These are phyloP conservation scores for Immersiporthe knoxdaviesiana DNA, from an alignment of 2,329 filamentous ascomycete species.

Conservation along the genomic window DNA sequence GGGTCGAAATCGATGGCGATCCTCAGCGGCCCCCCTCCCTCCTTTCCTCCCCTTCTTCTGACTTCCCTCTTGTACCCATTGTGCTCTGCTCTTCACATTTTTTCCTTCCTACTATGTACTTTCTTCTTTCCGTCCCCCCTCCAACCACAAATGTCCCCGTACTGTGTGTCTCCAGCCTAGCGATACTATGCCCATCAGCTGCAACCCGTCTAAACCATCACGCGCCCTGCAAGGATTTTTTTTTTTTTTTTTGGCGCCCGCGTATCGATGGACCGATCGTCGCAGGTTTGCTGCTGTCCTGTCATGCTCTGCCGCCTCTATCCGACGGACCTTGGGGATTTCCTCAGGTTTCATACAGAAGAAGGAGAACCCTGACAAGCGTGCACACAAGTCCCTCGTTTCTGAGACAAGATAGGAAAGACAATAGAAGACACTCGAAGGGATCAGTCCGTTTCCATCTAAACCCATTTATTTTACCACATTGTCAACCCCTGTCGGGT, in stretches of 20 bases:
- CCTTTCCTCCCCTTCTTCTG: background rate
- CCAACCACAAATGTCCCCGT: background rate
- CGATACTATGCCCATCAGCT: background rate
- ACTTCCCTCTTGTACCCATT: background rate
- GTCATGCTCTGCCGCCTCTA: background rate
- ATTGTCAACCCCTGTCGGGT: background rate
- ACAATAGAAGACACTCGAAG: background rate
- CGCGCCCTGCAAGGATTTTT: background rate
- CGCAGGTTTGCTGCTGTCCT: background rate
- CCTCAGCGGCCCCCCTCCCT: slow-evolving; percentile 8
- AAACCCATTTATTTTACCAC: background rate
- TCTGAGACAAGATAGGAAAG: background rate
- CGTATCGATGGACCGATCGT: background rate
- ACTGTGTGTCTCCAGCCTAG: background rate
- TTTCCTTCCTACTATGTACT: background rate
- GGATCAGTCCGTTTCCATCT: background rate
- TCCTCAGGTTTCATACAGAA: background rate
- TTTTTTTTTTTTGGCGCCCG: background rate
- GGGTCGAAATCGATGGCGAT: slow-evolving; percentile 27
- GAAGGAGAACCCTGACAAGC: background rate
- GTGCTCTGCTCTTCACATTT: background rate
- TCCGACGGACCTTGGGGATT: background rate
- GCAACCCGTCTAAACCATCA: background rate
- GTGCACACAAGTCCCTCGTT: background rate
- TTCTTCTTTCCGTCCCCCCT: background rate